Conservation (phyloP, 495 filamentous ascomycete genomes). For the Hyphodiscus hymeniophilus region DNA sequence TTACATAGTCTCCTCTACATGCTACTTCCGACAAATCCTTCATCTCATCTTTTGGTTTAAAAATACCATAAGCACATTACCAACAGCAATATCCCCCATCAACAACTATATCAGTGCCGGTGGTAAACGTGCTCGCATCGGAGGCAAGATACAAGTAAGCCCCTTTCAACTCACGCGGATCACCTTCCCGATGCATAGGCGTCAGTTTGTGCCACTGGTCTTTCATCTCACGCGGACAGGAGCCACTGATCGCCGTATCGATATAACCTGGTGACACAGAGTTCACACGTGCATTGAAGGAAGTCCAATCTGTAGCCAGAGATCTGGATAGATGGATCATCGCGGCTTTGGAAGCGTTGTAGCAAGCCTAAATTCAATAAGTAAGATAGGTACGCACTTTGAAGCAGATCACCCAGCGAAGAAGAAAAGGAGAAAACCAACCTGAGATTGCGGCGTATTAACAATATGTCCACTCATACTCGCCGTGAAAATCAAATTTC, state of each 20-base stretch:
- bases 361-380: no score
- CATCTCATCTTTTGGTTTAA: no score
- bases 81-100: conserved; percentile 44
- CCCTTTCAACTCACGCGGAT: conserved; percentile 74
- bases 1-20: no score
- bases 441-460: conserved; percentile 81
- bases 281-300: conserved; percentile 78
- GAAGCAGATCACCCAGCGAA: no score
- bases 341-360: conserved; percentile 83
- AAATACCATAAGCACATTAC: no score
- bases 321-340: conserved; percentile 72
- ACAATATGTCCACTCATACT: conserved; percentile 81
- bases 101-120: conserved; percentile 42
- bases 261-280: conserved; percentile 83
- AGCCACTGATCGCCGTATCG: conserved; percentile 71
- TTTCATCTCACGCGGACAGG: conserved; percentile 62
- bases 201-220: conserved; percentile 71
- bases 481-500: conserved; percentile 66
- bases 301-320: conserved; percentile 83
- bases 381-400: no score
- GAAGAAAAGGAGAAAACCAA: no score
- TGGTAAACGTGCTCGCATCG: conserved; percentile 55
- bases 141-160: conserved; percentile 67
- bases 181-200: conserved; percentile 74
- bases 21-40: no score